Base-by-base conservation (phyloP, 2,329 filamentous ascomycete species). In the Trichoderma sp. region DNA sequence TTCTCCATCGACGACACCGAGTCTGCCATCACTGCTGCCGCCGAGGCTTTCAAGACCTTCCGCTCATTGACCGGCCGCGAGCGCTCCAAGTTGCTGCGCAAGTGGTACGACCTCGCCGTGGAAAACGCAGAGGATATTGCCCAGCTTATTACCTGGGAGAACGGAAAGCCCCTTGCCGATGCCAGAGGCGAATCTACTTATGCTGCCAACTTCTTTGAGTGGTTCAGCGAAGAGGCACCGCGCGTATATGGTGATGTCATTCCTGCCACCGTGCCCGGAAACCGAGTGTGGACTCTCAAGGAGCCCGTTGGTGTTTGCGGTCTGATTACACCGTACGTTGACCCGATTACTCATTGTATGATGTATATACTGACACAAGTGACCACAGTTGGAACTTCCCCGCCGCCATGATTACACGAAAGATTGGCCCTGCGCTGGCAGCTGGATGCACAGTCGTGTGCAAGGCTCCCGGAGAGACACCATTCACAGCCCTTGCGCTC, bases 371-470 rank as follows among this genome's bases (percentile, higher is more conserved):
- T 71, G 13, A 71, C 34, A 7, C 36, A 28, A 8, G 93, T 68
- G 93, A 97, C 15, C 93, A 91, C 77, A 72, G 71, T 70, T 96
- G 93, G 94, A 97, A 97, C 82, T 97, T 97, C 77, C 92, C 92
- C 13, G 89, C 91, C 3, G 91, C 91, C 64, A 93, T 93, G 91
- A 89, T 93, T 74, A 92, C 90, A 7, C 84, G 90, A 72, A 92
- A 92, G 80, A 86, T 90, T 65, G 90, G 88, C 2, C 89, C 93
- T 2, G 93, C 92, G 9, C 86, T 98, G 70, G 96, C 96, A 20
- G 95, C 94, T n/a, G 96, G 96, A 72, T 98, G 95, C 83, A 97
- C 95, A 0, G 93, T 97, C 2, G 95, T 98, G 2, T 91, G 91
- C 77, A 99, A 99, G 82, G 92, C 94, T 17, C 95, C 95, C 1